phyloP scores from a whole-genome alignment of 2,329 filamentous ascomycete genomes.

The Alternaria longipes region DNA sequence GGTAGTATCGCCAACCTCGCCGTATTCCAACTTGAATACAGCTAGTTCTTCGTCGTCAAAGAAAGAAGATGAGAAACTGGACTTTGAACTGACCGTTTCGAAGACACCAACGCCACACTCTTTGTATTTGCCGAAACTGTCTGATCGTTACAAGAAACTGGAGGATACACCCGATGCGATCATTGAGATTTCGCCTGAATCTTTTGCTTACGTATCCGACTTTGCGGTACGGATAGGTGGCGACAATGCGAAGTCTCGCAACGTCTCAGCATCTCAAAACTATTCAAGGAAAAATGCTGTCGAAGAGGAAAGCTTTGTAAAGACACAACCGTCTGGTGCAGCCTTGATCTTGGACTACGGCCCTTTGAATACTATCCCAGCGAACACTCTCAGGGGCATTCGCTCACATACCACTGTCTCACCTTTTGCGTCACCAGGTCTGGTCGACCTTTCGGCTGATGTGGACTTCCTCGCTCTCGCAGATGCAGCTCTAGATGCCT shows the following conservation, averaged over 20 bases:
- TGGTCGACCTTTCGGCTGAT: slow-evolving; percentile 89
- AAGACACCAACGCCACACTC: slow-evolving; percentile 81
- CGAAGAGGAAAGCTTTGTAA: slow-evolving; percentile 54
- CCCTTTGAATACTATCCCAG: slow-evolving; percentile 77
- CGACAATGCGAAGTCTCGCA: slow-evolving; percentile 35
- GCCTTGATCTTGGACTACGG: slow-evolving; percentile 98
- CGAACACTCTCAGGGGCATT: slow-evolving; percentile 92
- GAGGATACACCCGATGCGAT: slow-evolving; percentile 73
- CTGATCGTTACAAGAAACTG: slow-evolving; percentile 78
- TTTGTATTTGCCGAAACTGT: slow-evolving; percentile 83
- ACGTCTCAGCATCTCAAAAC: slow-evolving; percentile 54
- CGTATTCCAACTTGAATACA: slow-evolving; percentile 53
- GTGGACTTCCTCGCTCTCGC: slow-evolving; percentile 92
- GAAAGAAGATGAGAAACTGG: slow-evolving; percentile 61
- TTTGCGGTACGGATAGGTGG: slow-evolving; percentile 88
- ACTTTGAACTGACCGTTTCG: slow-evolving; percentile 87
- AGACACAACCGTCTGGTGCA: slow-evolving; percentile 75
- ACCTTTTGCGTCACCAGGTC: slow-evolving; percentile 80
- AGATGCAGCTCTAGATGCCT: slow-evolving; percentile 79
- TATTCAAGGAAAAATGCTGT: slow-evolving; percentile 23
- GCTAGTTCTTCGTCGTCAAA: slow-evolving; percentile 17
- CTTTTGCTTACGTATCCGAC: slow-evolving; percentile 78
- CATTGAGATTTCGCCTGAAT: slow-evolving; percentile 91
- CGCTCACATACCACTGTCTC: slow-evolving; percentile 77
- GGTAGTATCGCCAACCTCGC: slow-evolving; percentile 52